These are phyloP conservation scores for Argentina anserina DNA, from an alignment of 306 rosid genomes.

Conservation along the genomic window DNA sequence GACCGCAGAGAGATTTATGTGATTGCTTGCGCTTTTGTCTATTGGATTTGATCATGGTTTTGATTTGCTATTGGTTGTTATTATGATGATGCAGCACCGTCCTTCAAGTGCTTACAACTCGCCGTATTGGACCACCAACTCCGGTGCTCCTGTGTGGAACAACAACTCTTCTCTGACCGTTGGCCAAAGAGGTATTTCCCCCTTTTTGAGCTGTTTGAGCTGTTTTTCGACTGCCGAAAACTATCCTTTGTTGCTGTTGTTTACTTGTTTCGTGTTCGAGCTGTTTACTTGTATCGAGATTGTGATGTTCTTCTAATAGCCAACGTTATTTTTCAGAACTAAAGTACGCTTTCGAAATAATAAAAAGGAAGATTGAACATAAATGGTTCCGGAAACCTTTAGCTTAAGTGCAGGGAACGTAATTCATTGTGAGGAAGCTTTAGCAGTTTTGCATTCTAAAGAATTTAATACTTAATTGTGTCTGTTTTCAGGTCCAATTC, in stretches of 20 bases:
- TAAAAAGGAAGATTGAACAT: not conserved
- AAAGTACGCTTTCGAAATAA: not conserved
- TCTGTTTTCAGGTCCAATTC: slow-evolving; percentile 75
- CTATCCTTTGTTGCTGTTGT: no score
- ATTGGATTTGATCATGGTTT: not conserved
- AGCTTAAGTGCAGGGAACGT: not conserved
- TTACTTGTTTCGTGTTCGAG: no score
- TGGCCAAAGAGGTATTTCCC: slow-evolving; percentile 59
- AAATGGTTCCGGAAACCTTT: not conserved
- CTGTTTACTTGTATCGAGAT: no score
- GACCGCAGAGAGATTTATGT: no score
- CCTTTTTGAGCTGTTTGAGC: no score
- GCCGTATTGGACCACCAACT: slow-evolving; percentile 78
- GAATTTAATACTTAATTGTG: not conserved
- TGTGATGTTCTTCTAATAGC: not conserved
- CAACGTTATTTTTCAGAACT: no score
- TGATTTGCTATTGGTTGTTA: slow-evolving; percentile 11
- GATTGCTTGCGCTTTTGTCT: not conserved
- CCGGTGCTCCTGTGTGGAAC: slow-evolving; percentile 91
- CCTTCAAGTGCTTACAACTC: slow-evolving; percentile 81
- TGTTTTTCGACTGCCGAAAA: no score
- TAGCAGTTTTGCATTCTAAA: not conserved
- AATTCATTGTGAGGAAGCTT: not conserved
- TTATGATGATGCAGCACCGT: slow-evolving; percentile 47
- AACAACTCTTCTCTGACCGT: slow-evolving; percentile 64